These are phyloP conservation scores for Ustilago xerochloae DNA, from an alignment of 1,284 basidiomycete genomes.

Conservation along the genomic window DNA sequence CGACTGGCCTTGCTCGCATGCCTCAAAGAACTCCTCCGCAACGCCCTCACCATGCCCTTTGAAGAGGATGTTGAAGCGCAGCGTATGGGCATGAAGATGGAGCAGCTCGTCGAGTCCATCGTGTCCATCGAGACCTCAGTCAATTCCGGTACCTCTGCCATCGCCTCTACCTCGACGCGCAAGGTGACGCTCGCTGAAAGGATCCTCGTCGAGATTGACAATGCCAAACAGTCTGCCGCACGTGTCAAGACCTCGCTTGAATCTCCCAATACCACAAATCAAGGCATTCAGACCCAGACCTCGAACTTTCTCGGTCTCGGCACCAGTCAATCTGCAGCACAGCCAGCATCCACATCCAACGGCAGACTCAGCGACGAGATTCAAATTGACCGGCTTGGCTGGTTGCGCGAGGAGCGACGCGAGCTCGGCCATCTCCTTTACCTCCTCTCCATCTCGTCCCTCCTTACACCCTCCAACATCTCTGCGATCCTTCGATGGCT, in stretches of 20 bases:
- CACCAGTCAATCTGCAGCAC: constrained; percentile 23
- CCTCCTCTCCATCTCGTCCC: constrained; percentile 59
- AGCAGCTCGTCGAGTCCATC: constrained; percentile 58
- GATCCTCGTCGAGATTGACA: constrained; percentile 54
- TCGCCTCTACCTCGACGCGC: constrained; percentile 8
- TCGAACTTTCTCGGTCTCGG: constrained; percentile 47
- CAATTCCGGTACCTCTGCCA: constrained; percentile 9
- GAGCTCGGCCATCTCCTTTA: constrained; percentile 63
- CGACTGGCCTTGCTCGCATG: constrained; percentile 60
- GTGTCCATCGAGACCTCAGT: constrained; percentile 36
- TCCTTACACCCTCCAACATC: constrained; percentile 50
- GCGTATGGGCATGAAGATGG: constrained; percentile 57
- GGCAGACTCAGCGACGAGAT: constrained; percentile 60
- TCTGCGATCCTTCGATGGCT: constrained; percentile 49
- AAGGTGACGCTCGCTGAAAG: constrained; percentile 39
- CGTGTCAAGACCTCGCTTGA: constrained; percentile 49
- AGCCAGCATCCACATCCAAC: constrained; percentile 17
- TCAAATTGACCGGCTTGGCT: constrained; percentile 59
- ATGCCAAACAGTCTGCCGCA: constrained; percentile 30
- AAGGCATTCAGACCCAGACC: constrained; percentile 40
- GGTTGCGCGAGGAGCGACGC: constrained; percentile 59
- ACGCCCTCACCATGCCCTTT: constrained; percentile 59
- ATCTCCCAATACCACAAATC: constrained; percentile 23
- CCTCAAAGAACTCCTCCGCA: constrained; percentile 58
- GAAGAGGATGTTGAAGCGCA: constrained; percentile 51